Percentiles rank a stretch among this genome's conserved stretches.
These are phyloP conservation scores for Arachis stenosperma DNA, from an alignment of 306 rosid genomes.

Conservation along the genomic window DNA sequence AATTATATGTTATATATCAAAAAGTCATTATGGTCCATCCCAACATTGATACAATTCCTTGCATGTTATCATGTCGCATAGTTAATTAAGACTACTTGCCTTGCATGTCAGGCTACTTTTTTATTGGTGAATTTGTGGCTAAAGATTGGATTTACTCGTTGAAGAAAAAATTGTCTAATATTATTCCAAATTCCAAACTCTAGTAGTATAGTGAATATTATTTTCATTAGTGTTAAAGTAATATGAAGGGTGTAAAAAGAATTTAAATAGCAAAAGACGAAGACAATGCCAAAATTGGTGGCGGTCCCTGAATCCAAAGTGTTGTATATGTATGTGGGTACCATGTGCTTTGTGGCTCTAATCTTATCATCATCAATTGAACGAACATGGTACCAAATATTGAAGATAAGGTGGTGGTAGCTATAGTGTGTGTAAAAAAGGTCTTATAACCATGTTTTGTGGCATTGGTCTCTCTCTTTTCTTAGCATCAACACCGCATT, in stretches of 20 bases:
- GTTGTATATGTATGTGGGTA: conserved; percentile 32
- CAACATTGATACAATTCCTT: neutral
- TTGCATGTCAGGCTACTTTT: conserved; percentile 9
- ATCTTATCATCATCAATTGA: conserved; percentile 6
- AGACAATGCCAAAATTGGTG: conserved; percentile 42
- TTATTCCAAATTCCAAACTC: neutral
- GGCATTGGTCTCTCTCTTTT: conserved; percentile 41
- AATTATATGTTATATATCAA: neutral
- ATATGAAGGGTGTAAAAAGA: neutral
- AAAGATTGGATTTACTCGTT: neutral
- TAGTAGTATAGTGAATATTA: neutral
- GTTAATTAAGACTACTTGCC: neutral
- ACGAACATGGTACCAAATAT: conserved; percentile 25
- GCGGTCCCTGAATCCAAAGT: conserved; percentile 62
- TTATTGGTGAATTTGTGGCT: neutral
- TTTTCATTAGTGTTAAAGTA: neutral
- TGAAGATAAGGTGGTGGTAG: conserved; percentile 35
- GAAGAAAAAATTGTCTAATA: neutral
- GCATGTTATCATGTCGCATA: neutral
- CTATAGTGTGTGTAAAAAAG: neutral
- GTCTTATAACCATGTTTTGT: conserved; percentile 33
- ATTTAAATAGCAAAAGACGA: conserved; percentile 17
- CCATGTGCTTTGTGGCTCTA: conserved; percentile 45
- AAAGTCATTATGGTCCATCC: neutral
- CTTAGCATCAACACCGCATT: conserved; percentile 33